A percentile compares a stretch with the other conserved stretches of the same genome.
These are phyloP conservation scores for Heliocybe sulcata DNA, from an alignment of 1,284 basidiomycete species.

Conservation along the genomic window DNA sequence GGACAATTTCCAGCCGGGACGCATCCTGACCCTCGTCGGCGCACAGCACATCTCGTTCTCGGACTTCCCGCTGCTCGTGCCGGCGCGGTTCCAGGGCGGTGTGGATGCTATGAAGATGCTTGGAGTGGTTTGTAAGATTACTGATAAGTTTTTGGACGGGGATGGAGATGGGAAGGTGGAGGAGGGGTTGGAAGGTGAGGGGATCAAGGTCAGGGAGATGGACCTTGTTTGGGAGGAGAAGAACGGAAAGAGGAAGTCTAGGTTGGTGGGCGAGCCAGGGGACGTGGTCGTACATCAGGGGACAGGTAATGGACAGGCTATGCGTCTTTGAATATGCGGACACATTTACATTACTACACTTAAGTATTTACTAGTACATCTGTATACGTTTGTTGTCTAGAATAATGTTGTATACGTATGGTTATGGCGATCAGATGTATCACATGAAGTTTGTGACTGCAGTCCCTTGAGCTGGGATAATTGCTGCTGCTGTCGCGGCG, in stretches of 20 bases:
- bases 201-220: neutral
- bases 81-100: slow-evolving; percentile 11
- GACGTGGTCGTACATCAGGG: neutral
- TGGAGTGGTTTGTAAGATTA: neutral
- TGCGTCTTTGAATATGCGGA: neutral
- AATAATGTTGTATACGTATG: neutral
- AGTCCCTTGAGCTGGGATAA: no score
- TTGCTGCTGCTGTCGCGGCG: no score
- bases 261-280: neutral
- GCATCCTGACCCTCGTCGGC: slow-evolving; percentile 45
- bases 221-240: neutral
- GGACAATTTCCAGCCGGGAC: slow-evolving; percentile 38
- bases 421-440: neutral
- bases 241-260: neutral
- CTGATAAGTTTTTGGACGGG: neutral
- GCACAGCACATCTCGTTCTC: slow-evolving; percentile 51
- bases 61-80: slow-evolving; percentile 41
- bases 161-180: neutral
- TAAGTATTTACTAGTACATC: no score
- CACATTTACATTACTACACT: no score
- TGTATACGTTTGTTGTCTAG: neutral
- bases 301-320: neutral
- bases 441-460: no score
- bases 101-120: neutral
- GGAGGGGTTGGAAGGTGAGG: neutral